Evolutionary conservation across 2,329 filamentous ascomycete genomes (phyloP), one percentile per base, ranked within the genome.

Genomic region (Aspergillus hiratsukae): DNA sequence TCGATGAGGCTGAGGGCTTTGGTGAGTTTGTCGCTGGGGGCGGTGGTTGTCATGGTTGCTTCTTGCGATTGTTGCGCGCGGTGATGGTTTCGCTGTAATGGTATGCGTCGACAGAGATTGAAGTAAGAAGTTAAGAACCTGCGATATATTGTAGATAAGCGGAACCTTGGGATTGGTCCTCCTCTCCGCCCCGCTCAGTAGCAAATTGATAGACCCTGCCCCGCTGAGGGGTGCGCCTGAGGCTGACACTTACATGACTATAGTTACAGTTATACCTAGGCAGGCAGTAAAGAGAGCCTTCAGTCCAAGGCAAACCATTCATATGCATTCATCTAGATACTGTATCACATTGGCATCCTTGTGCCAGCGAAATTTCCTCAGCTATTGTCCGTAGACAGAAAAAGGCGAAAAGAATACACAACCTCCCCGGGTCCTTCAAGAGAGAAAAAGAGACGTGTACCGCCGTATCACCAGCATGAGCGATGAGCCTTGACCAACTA

Each of bases 1-100:
- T 94, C 90, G 67, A 95, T 92, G 62, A 85, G 80, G 40, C 78
- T 71, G 43, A 91, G 77, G 27, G 87, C 88, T 53, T 63, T 63
- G 17, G 72, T 62, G 56, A 69, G 75, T 58, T 64, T 66, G 40
- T 67, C 62, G 71, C 73, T 75, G 57, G 51, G 62, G 48, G 51
- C 51, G 51, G 23, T 27, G 28, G 29, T 29, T 6, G 46, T 1
- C 37, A 54, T 52, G 19, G 3, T 6, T 35, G 4, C 6, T n/a
- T 21, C 11, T 17, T 35, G 31, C 31, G 6, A 37, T n/a, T 7
- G 14, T 37, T 37, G 31, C 14, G 3, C 31, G 5, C 14, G 31
- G 17, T 17, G 31, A 17, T 37, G 31, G 14, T 17, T 17, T 37
- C 5, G 31, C 14, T 17, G 31, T 17, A 35, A 4, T 37, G 21